Evolutionary conservation across 1,284 basidiomycete species (phyloP), one percentile per base, ranked within the genome.

Genomic region (Trichosporon sp.): DNA sequence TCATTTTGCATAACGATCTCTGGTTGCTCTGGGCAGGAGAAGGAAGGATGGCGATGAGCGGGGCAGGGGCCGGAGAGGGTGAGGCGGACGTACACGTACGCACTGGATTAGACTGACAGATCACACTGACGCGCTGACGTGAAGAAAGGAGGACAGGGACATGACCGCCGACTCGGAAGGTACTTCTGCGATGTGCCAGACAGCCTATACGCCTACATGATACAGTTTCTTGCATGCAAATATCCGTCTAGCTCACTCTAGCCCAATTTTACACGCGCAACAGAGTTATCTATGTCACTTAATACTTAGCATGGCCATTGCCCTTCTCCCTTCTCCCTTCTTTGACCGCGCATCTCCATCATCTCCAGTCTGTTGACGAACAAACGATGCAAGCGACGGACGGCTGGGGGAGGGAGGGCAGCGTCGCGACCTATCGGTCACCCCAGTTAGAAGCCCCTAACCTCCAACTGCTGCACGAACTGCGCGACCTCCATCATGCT

Each of bases 401-500:
- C 2, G 26, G 26, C 26, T 26, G 26, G 26, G 26, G 26, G 26
- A 26, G 26, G 26, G 26, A 38, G 37, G 37, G 37, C 37, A 38
- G 37, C 38, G 6, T 40, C 38, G 38, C 38, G 38, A 10, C 38
- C 38, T 40, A 12, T 11, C 38, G 38, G 38, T 10, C 38, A 10
- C 10, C 38, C 11, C 38, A 40, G 38, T 40, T 54, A 54, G 51
- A 26, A 21, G 21, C 51, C 51, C 51, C 51, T 54, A 19, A 54
- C 19, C 59, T 63, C 59, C 4, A 63, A 31, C 31, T 63, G 59
- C 59, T 63, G 14, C 31, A 63, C 32, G 16, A 63, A 63, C 59
- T 35, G 32, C 32, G 31, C 16, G 19, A 37, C 59, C 59, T 63
- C 59, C 12, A 16, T 12, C 16, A 63, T 4, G 32, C 2, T 14